Conservation (phyloP, 1,284 basidiomycete genomes). For the Athelia sp. region DNA sequence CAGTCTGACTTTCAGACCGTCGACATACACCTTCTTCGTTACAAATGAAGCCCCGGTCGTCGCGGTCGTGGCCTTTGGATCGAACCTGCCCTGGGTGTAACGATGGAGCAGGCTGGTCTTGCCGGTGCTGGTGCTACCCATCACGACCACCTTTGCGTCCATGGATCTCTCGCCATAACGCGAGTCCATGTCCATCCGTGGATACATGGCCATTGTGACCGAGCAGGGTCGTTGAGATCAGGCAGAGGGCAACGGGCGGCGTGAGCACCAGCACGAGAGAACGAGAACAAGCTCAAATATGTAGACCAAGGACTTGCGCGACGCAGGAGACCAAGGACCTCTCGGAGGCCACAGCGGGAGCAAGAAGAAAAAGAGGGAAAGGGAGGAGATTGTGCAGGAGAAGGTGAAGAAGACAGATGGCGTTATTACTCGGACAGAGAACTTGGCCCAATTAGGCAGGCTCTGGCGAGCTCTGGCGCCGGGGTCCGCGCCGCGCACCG, state of each 20-base stretch:
- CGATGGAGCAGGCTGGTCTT: constrained; percentile 93
- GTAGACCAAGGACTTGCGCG: constrained; percentile 12
- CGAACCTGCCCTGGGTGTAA: constrained; percentile 89
- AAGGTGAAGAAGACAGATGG: constrained; percentile 11
- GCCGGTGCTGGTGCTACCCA: constrained; percentile 94
- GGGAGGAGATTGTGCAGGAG: constrained; percentile 7
- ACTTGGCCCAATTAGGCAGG: too few species aligned
- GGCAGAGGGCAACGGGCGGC: constrained; percentile 17
- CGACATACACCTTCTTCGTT: constrained; percentile 88
- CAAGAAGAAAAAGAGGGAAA: constrained; percentile 15
- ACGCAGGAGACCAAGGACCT: constrained; percentile 13
- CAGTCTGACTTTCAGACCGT: constrained; percentile 83
- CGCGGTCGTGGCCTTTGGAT: constrained; percentile 80
- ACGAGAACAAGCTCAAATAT: constrained; percentile 6
- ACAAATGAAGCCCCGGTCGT: constrained; percentile 96
- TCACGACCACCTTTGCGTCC: constrained; percentile 96
- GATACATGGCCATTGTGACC: constrained; percentile 38
- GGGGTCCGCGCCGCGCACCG: too few species aligned
- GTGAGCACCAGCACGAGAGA: constrained; percentile 33
- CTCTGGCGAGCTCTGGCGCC: too few species aligned
- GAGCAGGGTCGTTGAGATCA: constrained; percentile 13
- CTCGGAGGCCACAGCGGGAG: constrained; percentile 8
- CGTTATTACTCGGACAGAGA: constrained; percentile 13
- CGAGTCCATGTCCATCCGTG: constrained; percentile 58
- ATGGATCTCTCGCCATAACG: constrained; percentile 69